Conservation (phyloP, 805 yeast species). For the Ogataea angusta region DNA sequence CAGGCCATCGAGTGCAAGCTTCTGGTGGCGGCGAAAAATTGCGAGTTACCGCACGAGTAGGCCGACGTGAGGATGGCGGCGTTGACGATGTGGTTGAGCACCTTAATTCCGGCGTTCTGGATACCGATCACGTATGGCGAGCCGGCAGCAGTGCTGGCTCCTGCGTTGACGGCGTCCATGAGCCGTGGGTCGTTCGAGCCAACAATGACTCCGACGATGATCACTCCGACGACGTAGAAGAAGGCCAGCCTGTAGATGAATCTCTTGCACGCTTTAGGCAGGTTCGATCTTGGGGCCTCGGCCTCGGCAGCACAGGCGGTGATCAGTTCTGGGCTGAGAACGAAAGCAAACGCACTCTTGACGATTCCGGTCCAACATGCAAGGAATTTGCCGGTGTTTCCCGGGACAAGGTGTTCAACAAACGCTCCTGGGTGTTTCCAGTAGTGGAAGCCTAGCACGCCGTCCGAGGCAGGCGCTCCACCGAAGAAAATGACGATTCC, state of each 20-base stretch:
- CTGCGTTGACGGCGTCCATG: conserved; percentile 44
- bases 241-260: conserved; percentile 32
- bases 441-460: conserved; percentile 44
- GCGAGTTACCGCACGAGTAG: conserved; percentile 72
- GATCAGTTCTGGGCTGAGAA: conserved; percentile 36
- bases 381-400: conserved; percentile 58
- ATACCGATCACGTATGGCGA: conserved; percentile 88
- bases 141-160: conserved; percentile 62
- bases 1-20: conserved; percentile 69
- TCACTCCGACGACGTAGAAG: conserved; percentile 32
- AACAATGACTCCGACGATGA: conserved; percentile 50
- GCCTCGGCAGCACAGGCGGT: conserved; percentile 34
- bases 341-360: conserved; percentile 64
- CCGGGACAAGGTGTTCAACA: conserved; percentile 45
- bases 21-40: conserved; percentile 70
- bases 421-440: conserved; percentile 44
- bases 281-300: conserved; percentile 29
- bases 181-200: conserved; percentile 39
- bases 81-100: conserved; percentile 73
- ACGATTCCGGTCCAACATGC: conserved; percentile 63
- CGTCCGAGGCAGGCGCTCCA: conserved; percentile 53
- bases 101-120: conserved; percentile 60
- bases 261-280: conserved; percentile 34
- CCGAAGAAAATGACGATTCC: conserved; percentile 61
- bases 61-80: conserved; percentile 57